A percentile compares a stretch with the other conserved stretches of the same genome.
These are phyloP conservation scores for Ustulina deusta DNA, from an alignment of 2,329 filamentous ascomycete genomes.

Conservation along the genomic window DNA sequence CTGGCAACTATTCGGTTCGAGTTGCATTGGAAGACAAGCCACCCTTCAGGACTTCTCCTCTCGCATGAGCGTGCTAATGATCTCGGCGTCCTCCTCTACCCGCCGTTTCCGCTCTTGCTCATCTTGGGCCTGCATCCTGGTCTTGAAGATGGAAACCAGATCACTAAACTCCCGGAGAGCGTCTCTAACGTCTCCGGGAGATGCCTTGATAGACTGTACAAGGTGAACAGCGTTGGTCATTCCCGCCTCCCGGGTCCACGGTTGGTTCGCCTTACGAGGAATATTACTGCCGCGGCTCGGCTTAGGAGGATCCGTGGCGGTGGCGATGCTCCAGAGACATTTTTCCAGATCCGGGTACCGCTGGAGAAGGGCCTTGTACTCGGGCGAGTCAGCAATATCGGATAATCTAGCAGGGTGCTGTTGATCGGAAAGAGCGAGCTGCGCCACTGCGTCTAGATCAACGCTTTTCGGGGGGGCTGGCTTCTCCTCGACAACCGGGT, in stretches of 20 bases:
- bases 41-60: slow-evolving; percentile 34
- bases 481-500: slow-evolving; percentile 55
- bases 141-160: slow-evolving; percentile 62
- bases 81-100: slow-evolving; percentile 59
- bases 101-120: slow-evolving; percentile 59
- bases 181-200: slow-evolving; percentile 67
- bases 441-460: not conserved
- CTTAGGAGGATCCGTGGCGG: slow-evolving; percentile 49
- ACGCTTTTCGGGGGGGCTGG: slow-evolving; percentile 15
- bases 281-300: slow-evolving; percentile 20
- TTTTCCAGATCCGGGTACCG: slow-evolving; percentile 48
- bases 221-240: slow-evolving; percentile 67
- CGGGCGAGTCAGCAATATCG: slow-evolving; percentile 47
- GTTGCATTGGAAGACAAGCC: not conserved
- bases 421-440: not conserved
- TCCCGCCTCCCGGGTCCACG: slow-evolving; percentile 70
- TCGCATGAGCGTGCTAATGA: slow-evolving; percentile 37
- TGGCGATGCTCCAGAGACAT: slow-evolving; percentile 48
- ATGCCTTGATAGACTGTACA: slow-evolving; percentile 63
- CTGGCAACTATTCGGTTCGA: not conserved
- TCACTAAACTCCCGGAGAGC: slow-evolving; percentile 71
- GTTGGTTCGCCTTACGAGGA: slow-evolving; percentile 47
- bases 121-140: slow-evolving; percentile 49
- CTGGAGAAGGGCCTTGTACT: slow-evolving; percentile 47
- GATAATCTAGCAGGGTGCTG: slow-evolving; percentile 31